Evolutionary conservation across 345 rosid species (phyloP).

Genomic region (Bruguiera sexangula): DNA sequence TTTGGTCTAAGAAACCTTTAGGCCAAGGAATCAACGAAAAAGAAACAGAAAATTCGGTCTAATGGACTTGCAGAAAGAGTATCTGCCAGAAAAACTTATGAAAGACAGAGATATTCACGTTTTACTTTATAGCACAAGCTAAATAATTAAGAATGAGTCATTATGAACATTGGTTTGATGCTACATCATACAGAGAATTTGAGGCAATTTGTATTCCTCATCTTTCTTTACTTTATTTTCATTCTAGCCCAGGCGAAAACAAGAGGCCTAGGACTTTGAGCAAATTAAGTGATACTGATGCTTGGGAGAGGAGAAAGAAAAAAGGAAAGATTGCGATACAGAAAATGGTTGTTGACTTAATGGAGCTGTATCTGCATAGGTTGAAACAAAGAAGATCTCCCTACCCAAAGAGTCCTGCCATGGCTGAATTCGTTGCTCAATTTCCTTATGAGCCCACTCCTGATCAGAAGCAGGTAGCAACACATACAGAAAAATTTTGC

Average conservation of each 20-base stretch:
- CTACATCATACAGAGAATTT: background rate
- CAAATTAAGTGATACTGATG: constrained; percentile 73
- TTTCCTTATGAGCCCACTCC: constrained; percentile 89
- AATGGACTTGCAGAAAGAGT: too few species aligned
- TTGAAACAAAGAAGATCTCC: constrained; percentile 81
- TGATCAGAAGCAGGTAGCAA: constrained; percentile 71
- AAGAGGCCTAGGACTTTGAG: constrained; percentile 76
- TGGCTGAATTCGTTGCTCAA: constrained; percentile 61
- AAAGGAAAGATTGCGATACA: constrained; percentile 95
- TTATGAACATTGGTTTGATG: background rate
- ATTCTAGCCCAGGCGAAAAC: constrained; percentile 73
- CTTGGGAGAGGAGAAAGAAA: constrained; percentile 88
- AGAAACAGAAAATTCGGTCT: too few species aligned
- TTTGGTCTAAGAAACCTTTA: too few species aligned
- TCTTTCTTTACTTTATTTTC: constrained; percentile 14
- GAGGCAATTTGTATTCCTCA: background rate
- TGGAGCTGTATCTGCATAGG: constrained; percentile 93
- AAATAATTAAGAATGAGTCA: background rate
- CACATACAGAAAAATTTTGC: background rate
- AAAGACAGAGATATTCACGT: background rate
- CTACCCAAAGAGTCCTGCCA: constrained; percentile 60
- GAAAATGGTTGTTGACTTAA: constrained; percentile 95
- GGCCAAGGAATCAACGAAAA: too few species aligned
- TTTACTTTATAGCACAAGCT: background rate
- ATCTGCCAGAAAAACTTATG: too few species aligned